Percentiles rank a stretch among this genome's conserved stretches.
Evolutionary conservation across 371 early-diverging fungal genomes (phyloP).

Genomic region (Mucor sp.): DNA sequence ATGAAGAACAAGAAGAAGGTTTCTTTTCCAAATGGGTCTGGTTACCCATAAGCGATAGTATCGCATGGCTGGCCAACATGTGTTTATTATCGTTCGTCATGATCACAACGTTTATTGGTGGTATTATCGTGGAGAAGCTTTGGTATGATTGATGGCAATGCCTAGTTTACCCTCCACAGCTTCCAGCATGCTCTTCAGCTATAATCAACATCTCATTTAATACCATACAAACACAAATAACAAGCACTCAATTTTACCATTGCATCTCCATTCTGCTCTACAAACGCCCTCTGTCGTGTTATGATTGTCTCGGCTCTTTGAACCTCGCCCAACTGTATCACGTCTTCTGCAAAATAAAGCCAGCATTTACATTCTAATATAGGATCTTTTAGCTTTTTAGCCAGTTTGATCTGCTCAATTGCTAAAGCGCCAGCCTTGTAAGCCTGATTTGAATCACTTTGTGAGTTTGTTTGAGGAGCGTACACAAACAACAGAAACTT

Average conservation of each 20-base stretch:
- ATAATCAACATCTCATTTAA: neutral
- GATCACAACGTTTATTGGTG: neutral
- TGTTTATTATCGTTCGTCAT: neutral
- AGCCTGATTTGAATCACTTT: conserved; percentile 27
- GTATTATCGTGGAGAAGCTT: neutral
- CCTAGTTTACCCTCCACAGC: conserved; percentile 11
- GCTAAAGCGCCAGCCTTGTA: conserved; percentile 50
- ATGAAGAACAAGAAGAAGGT: neutral
- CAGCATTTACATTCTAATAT: conserved; percentile 55
- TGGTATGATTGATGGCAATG: neutral
- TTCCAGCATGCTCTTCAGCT: conserved; percentile 20
- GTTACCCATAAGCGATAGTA: neutral
- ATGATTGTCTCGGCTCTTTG: conserved; percentile 41
- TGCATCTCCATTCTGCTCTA: neutral
- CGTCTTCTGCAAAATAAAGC: conserved; percentile 59
- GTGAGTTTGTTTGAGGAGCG: neutral
- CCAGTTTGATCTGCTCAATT: conserved; percentile 45
- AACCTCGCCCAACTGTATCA: conserved; percentile 39
- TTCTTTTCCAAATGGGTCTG: neutral
- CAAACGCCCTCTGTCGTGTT: conserved; percentile 21
- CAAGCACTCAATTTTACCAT: conserved; percentile 5
- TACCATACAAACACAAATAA: neutral
- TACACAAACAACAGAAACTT: conserved; percentile 1
- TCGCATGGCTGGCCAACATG: neutral
- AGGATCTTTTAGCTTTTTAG: conserved; percentile 42